Base-by-base conservation (phyloP, 108 stramenopile species). In the Seminavis robusta region DNA sequence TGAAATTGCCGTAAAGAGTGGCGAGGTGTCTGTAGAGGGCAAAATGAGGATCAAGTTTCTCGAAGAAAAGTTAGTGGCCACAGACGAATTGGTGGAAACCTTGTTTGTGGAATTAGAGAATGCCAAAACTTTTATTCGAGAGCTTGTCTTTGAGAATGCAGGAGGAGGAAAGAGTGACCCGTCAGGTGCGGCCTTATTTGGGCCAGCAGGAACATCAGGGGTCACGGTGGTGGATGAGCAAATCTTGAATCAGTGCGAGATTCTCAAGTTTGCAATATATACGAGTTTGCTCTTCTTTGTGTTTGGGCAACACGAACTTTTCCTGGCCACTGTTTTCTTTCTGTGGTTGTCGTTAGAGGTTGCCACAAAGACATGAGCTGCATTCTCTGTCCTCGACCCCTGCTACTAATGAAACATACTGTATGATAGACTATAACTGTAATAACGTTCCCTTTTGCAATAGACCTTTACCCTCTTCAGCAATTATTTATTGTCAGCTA, bases 251-350 rank as follows among this genome's bases (percentile, higher is more conserved):
- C 69, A 77, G 49, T 69, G 71, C 41, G 56, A 57, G 61, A 39
- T 77, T 41, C 37, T 71, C 51, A 71, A 66, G 40, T 61, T 45
- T 30, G 44, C 63, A 0, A 50, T 67, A 33, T 77, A 71, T 46
- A 23, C 53, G 15, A 43, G 67, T 21, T 29, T 77, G 9, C 56
- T 77, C 50, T 67, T 77, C 39, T 77, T 66, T 29, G 28, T 21
- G 24, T 49, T 49, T 49, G 48, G 48, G 10, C 4, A 15, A 15
- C 24, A 21, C 6, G 48, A 49, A 21, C 29, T 28, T 27, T 49
- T 49, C 15, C 15, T 49, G 6, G 21, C 19, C n/a, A 27, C 7
- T 25, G 21, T 49, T 8, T n/a, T 49, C 26, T 49, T 49, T 29
- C 24, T 49, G 4, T 49, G 48, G 48, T 29, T 49, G 7, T 49